phyloP scores from a whole-genome alignment of 352 stramenopile species.

The Globisporangium sylvaticum region DNA sequence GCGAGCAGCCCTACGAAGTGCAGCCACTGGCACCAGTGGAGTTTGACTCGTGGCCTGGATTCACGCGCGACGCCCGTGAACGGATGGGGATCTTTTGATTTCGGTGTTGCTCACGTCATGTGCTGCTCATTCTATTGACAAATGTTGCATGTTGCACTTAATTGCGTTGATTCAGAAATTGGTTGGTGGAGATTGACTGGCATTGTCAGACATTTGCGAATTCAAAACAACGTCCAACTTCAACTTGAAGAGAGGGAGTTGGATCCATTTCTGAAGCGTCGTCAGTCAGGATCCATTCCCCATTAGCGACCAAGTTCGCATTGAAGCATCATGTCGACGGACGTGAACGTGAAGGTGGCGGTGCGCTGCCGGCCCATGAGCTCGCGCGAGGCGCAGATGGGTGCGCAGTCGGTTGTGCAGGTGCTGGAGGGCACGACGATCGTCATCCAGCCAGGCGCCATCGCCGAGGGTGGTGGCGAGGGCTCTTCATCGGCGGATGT shows the following conservation, averaged over 20 bases:
- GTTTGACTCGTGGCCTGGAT: background rate
- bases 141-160: background rate
- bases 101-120: too few relatives aligned
- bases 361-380: slow-evolving; percentile 88
- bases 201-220: too few relatives aligned
- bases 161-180: too few relatives aligned
- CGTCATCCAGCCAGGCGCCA: slow-evolving; percentile 35
- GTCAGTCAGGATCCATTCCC: background rate
- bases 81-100: background rate
- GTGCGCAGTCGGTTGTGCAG: slow-evolving; percentile 44
- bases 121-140: too few relatives aligned
- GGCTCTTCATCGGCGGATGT: background rate
- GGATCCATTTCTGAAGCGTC: slow-evolving; percentile 1
- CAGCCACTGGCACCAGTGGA: background rate
- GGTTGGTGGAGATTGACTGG: too few relatives aligned
- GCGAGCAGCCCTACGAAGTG: background rate
- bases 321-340: slow-evolving; percentile 43
- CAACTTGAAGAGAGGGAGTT: background rate
- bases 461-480: slow-evolving; percentile 3
- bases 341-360: slow-evolving; percentile 89
- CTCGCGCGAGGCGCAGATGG: slow-evolving; percentile 65
- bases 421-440: slow-evolving; percentile 57
- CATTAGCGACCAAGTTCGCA: background rate
- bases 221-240: too few relatives aligned
- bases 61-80: background rate